These are phyloP conservation scores for Globisporangium nodosum DNA, from an alignment of 352 stramenopile genomes.

Conservation along the genomic window DNA sequence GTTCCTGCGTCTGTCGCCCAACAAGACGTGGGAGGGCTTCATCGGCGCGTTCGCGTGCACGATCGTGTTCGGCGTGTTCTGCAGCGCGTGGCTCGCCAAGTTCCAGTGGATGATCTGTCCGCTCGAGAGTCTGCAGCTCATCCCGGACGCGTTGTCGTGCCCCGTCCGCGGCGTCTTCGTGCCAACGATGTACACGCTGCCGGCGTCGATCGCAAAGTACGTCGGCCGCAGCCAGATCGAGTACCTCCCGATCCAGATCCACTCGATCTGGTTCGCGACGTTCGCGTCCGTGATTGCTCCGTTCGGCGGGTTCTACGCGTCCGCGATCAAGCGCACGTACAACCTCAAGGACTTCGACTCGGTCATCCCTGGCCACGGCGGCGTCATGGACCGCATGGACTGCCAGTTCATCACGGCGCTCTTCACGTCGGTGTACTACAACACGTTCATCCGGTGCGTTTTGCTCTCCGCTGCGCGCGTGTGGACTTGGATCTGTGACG, in stretches of 20 bases:
- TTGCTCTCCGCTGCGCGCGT: neutral
- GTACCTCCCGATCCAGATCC: slow-evolving; percentile 88
- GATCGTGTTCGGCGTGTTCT: slow-evolving; percentile 92
- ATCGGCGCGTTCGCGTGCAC: slow-evolving; percentile 96
- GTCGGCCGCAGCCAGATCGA: slow-evolving; percentile 70
- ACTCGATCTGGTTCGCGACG: slow-evolving; percentile 95
- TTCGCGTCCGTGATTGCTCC: slow-evolving; percentile 98
- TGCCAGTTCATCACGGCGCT: slow-evolving; percentile 95
- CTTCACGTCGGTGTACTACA: slow-evolving; percentile 97
- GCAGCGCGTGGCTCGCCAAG: slow-evolving; percentile 86
- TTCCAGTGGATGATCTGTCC: slow-evolving; percentile 95
- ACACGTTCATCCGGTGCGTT: slow-evolving; percentile 92
- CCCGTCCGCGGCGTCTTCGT: slow-evolving; percentile 57
- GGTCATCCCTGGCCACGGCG: slow-evolving; percentile 97
- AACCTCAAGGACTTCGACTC: slow-evolving; percentile 99
- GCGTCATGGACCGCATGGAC: slow-evolving; percentile 97
- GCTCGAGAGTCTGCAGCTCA: slow-evolving; percentile 74
- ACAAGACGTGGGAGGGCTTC: slow-evolving; percentile 99
- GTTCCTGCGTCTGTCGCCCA: slow-evolving; percentile 92
- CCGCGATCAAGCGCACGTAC: slow-evolving; percentile 98
- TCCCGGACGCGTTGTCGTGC: slow-evolving; percentile 66
- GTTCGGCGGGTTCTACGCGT: slow-evolving; percentile 99
- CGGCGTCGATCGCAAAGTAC: slow-evolving; percentile 72
- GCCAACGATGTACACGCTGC: slow-evolving; percentile 55
- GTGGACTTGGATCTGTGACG: neutral